A percentile compares a stretch with the other conserved stretches of the same genome.
Conservation (phyloP, 305 asterid species). For the Plantago lanceolata region DNA sequence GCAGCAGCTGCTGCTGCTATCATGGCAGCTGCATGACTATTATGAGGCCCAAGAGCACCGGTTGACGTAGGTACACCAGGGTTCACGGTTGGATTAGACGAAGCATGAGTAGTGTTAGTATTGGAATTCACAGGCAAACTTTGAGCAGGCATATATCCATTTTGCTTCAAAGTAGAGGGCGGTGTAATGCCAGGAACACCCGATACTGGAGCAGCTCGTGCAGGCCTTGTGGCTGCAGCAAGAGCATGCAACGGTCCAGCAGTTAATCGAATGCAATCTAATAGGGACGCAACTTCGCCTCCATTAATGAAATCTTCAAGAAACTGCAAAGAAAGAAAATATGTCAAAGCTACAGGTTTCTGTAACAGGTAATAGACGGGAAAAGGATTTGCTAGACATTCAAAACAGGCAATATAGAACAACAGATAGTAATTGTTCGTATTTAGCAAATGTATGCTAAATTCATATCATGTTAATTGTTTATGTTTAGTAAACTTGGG, state of each 20-base stretch:
- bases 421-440: not conserved
- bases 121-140: conserved; percentile 52
- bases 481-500: no score
- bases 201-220: conserved; percentile 98
- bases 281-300: conserved; percentile 90
- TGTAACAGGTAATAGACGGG: conserved; percentile 15
- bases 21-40: conserved; percentile 52
- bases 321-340: conserved; percentile 48
- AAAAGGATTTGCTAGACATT: conserved; percentile 15
- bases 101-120: conserved; percentile 48
- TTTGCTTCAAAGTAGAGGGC: conserved; percentile 64
- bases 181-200: conserved; percentile 65
- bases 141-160: conserved; percentile 52
- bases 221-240: conserved; percentile 99
- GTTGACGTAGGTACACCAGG: conserved; percentile 44
- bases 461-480: no score
- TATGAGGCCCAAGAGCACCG: conserved; percentile 55
- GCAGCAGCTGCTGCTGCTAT: conserved; percentile 67
- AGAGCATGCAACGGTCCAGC: conserved; percentile 99
- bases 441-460: not conserved
- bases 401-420: not conserved
- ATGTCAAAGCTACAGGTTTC: conserved; percentile 13
- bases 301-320: conserved; percentile 97
- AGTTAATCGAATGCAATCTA: conserved; percentile 95
- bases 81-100: conserved; percentile 57